phyloP scores from a whole-genome alignment of 1,284 basidiomycete genomes.

The Cryptococcus amylolentus region DNA sequence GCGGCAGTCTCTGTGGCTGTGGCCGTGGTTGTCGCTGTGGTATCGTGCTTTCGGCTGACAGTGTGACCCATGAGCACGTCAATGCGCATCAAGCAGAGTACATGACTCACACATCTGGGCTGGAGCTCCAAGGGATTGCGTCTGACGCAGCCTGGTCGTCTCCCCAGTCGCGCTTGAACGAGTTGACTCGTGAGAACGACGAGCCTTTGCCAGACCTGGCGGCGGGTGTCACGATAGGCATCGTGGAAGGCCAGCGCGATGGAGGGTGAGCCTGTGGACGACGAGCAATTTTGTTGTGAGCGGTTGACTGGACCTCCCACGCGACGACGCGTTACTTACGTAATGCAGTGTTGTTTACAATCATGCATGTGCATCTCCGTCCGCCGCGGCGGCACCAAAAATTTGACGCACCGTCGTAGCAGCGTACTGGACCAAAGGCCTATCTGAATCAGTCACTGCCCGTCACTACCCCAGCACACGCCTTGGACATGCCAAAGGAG shows the following conservation, averaged over 20 bases:
- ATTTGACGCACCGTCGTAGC: neutral
- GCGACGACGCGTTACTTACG: neutral
- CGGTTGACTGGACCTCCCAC: too few species aligned
- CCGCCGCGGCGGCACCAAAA: neutral
- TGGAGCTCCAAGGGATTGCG: constrained; percentile 17
- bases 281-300: too few species aligned
- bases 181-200: constrained; percentile 35
- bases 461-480: too few species aligned
- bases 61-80: neutral
- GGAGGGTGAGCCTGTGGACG: too few species aligned
- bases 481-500: constrained; percentile 37
- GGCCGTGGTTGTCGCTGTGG: neutral
- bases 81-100: neutral
- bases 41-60: constrained; percentile 11
- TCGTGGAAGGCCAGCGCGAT: neutral
- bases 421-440: neutral
- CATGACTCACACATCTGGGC: constrained; percentile 19
- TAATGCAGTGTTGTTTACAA: too few species aligned
- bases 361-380: too few species aligned
- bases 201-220: neutral
- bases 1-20: neutral
- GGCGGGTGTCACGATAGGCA: neutral
- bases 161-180: constrained; percentile 41
- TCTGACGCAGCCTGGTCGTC: constrained; percentile 17
- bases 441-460: neutral